These are phyloP conservation scores for Citeromyces nyonsensis DNA, from an alignment of 805 yeast genomes.

Conservation along the genomic window DNA sequence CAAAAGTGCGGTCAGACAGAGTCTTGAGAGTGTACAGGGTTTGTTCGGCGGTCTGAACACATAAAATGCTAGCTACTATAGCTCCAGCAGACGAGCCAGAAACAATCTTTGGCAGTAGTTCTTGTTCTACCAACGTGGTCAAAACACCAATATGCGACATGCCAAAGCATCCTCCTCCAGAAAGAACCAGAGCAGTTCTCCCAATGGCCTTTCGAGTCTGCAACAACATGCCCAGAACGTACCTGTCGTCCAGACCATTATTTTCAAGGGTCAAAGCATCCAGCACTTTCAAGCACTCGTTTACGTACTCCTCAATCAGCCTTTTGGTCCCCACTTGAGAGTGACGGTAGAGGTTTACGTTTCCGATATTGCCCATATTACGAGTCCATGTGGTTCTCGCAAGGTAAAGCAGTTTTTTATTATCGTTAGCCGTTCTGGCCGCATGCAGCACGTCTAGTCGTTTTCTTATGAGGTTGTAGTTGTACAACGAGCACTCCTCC, in stretches of 20 bases:
- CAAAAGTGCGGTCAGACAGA: slow-evolving; percentile 41
- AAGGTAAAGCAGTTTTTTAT: slow-evolving; percentile 46
- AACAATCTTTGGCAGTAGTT: slow-evolving; percentile 70
- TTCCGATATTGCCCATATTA: slow-evolving; percentile 78
- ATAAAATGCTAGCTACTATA: slow-evolving; percentile 78
- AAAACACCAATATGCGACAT: slow-evolving; percentile 86
- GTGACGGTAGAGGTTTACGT: slow-evolving; percentile 60
- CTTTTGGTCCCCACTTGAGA: slow-evolving; percentile 76
- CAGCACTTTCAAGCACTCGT: slow-evolving; percentile 49
- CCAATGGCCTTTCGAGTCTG: slow-evolving; percentile 90
- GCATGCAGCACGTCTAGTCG: slow-evolving; percentile 37
- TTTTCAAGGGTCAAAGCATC: slow-evolving; percentile 20
- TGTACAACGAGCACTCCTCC: slow-evolving; percentile 54
- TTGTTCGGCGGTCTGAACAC: slow-evolving; percentile 69
- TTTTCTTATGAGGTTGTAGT: slow-evolving; percentile 40
- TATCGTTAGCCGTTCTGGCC: slow-evolving; percentile 45
- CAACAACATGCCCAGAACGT: slow-evolving; percentile 61
- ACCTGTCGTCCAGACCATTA: slow-evolving; percentile 42
- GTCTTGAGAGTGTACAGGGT: slow-evolving; percentile 37
- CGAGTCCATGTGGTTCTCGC: slow-evolving; percentile 78
- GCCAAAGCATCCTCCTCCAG: slow-evolving; percentile 95
- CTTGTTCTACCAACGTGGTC: slow-evolving; percentile 58
- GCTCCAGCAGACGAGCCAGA: slow-evolving; percentile 97
- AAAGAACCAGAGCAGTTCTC: slow-evolving; percentile 82
- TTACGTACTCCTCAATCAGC: slow-evolving; percentile 68